These are phyloP conservation scores for Apium graveolens DNA, from an alignment of 129 eudicot species.

Conservation along the genomic window DNA sequence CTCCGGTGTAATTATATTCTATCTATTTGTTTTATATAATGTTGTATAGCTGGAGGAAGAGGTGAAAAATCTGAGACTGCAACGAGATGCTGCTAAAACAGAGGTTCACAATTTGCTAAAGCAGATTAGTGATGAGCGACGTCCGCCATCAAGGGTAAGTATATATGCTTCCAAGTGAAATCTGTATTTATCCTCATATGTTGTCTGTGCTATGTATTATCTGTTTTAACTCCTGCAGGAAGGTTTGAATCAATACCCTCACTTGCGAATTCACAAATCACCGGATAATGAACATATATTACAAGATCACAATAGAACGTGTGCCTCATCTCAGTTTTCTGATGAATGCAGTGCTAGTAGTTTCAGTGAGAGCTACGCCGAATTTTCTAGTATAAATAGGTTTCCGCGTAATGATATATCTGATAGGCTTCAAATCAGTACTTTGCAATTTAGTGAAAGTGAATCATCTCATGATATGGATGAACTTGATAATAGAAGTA, in stretches of 20 bases:
- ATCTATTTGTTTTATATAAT: not conserved
- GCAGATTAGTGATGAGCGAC: conserved; percentile 38
- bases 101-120: conserved; percentile 65
- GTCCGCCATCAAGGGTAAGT: conserved; percentile 39
- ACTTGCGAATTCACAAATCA: conserved; percentile 42
- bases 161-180: not conserved
- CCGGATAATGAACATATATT: conserved; percentile 29
- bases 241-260: conserved; percentile 49
- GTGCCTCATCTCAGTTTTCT: conserved; percentile 31
- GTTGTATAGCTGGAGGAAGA: conserved; percentile 64
- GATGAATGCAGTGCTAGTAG: conserved; percentile 47
- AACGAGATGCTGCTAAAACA: conserved; percentile 69
- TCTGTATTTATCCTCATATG: not conserved
- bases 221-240: conserved; percentile 31
- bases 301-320: conserved; percentile 32
- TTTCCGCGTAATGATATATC: conserved; percentile 21
- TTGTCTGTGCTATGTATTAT: conserved; percentile 12
- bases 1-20: not conserved
- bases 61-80: conserved; percentile 53
- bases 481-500: conserved; percentile 43
- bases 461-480: conserved; percentile 46
- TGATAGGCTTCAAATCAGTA: conserved; percentile 30
- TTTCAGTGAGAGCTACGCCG: conserved; percentile 48
- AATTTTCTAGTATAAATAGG: conserved; percentile 33
- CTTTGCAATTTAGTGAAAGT: conserved; percentile 38